phyloP scores from a whole-genome alignment of 2,329 filamentous ascomycete genomes.

The Cadophora luteo-olivacea region DNA sequence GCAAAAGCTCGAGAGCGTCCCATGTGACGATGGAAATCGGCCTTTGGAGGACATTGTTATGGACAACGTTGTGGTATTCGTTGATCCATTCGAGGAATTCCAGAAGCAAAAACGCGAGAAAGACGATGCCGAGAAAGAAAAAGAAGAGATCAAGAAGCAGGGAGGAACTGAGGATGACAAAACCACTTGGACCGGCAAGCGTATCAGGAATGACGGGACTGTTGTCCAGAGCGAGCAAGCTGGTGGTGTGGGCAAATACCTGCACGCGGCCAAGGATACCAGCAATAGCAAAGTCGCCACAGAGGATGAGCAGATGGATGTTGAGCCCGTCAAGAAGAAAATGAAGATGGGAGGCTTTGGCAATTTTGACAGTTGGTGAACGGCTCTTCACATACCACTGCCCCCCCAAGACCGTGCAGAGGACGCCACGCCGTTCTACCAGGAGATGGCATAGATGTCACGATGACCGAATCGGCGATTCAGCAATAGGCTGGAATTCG shows the following conservation, averaged over 20 bases:
- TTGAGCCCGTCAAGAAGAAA: conserved; percentile 83
- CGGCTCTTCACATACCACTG: not conserved
- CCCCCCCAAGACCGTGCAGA: no score
- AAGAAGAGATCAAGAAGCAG: conserved; percentile 65
- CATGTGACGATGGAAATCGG: conserved; percentile 76
- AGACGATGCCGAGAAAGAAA: conserved; percentile 62
- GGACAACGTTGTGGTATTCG: conserved; percentile 81
- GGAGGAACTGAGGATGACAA: conserved; percentile 86
- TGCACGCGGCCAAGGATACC: conserved; percentile 61
- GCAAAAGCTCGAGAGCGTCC: conserved; percentile 76
- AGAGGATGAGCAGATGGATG: conserved; percentile 67
- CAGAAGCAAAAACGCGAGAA: conserved; percentile 73
- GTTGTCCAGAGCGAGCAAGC: conserved; percentile 53
- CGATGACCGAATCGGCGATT: not conserved
- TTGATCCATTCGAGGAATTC: conserved; percentile 97
- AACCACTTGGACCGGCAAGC: conserved; percentile 95
- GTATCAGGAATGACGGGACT: conserved; percentile 73
- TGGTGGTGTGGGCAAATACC: conserved; percentile 77
- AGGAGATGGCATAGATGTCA: not conserved
- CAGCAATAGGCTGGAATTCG: not conserved
- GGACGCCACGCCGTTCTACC: not conserved
- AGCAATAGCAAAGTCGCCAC: conserved; percentile 53
- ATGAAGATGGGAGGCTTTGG: conserved; percentile 81
- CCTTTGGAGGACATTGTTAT: conserved; percentile 83
- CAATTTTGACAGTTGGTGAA: conserved; percentile 93